Evolutionary conservation across 257 asterid species (phyloP), one percentile per base, ranked within the genome.

Genomic region (Agastache rugosa): DNA sequence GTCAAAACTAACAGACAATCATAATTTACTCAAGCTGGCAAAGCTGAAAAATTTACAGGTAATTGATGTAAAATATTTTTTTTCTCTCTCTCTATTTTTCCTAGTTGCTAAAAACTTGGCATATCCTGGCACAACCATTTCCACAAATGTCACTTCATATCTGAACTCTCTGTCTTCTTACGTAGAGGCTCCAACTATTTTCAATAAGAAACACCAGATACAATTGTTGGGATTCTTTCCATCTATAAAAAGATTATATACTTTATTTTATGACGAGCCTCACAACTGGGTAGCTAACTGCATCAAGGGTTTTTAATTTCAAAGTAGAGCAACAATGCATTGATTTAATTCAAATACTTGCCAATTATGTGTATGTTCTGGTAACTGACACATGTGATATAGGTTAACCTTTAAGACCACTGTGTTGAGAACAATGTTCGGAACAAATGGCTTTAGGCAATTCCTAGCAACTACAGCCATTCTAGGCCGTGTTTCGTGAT

Each of bases 1-100:
- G 50, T 92, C 99, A 62, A 92, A 83, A 81, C 70, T 83, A 69
- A 97, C 90, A 53, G 89, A 89, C 72, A 94, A 94, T 71, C 86
- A 84, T 31, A 89, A 94, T 82, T 82, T 94, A 73, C 81, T 75
- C 79, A 83, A 76, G 85, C 83, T 94, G 81, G 93, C 96, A 45
- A 81, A 75, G 42, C 87, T 76, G 79, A 89, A 79, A 47, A 89
- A 92, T 82, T 83, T 94, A 77, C 97, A 87, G 97, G 99, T 92
- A 83, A 72, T 71, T 58, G 72, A 50, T 78, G 58, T 51, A 44
- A 75, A 63, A 39, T 39, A 1, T 39, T 10, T 39, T 72, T 60
- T 61, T 7, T 60, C 16, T 31, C 16, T 15, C 42, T 44, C 54
- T 27, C 22, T 55, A 14, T 22, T 55, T 29, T 45, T 51, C 39